A percentile compares a stretch with the other conserved stretches of the same genome.
Evolutionary conservation across 805 yeast genomes (phyloP).

Genomic region (Wickerhamomyces chambardii): DNA sequence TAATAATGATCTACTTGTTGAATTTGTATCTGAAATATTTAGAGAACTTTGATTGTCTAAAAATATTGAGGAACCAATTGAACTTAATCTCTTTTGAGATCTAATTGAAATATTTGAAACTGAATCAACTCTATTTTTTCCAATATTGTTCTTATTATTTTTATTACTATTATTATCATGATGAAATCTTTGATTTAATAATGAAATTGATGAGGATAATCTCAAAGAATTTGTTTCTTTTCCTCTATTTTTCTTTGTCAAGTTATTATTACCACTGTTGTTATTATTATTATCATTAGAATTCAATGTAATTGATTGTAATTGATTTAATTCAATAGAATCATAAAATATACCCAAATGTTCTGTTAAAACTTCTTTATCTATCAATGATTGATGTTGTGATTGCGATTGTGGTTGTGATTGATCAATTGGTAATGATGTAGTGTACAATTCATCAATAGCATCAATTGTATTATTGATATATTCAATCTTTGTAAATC

Average conservation of each 20-base stretch:
- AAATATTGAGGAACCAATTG: slow-evolving; percentile 13
- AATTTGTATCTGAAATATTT: too few species aligned
- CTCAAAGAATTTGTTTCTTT: background rate
- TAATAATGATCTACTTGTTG: too few species aligned
- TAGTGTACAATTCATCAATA: slow-evolving; percentile 18
- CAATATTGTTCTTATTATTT: too few species aligned
- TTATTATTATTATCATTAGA: too few species aligned
- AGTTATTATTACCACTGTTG: too few species aligned
- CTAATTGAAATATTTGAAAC: slow-evolving; percentile 11
- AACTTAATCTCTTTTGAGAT: slow-evolving; percentile 15
- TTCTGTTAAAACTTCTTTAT: slow-evolving; percentile 4
- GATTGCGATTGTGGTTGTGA: too few species aligned
- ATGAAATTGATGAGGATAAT: background rate
- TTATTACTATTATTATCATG: too few species aligned
- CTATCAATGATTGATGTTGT: background rate
- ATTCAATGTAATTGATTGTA: slow-evolving; percentile 7
- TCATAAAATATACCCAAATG: slow-evolving; percentile 23
- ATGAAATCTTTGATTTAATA: too few species aligned
- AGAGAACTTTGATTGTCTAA: background rate
- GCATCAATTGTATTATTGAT: slow-evolving; percentile 43
- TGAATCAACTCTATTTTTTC: background rate
- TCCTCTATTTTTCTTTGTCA: too few species aligned
- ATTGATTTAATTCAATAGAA: slow-evolving; percentile 19
- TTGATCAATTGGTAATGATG: too few species aligned
- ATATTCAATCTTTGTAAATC: slow-evolving; percentile 33